Percentiles rank a stretch among this genome's conserved stretches.
Evolutionary conservation across 2,329 filamentous ascomycete species (phyloP).

Genomic region (Stemphylium lycopersici): DNA sequence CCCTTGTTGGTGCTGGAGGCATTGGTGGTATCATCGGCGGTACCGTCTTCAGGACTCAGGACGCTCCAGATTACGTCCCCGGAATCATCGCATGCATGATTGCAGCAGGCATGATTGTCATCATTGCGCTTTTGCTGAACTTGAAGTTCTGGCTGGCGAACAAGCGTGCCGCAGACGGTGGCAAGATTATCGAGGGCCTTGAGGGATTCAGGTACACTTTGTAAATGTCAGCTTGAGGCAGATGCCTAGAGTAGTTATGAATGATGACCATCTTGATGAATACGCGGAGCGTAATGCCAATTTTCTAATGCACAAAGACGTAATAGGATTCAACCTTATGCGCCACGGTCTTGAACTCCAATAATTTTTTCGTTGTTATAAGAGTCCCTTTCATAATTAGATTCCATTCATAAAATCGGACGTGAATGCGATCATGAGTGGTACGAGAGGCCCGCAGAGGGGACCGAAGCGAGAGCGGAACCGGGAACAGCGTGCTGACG

Average conservation of each 20-base stretch:
- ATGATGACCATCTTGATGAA: not conserved
- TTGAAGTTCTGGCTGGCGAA: constrained; percentile 47
- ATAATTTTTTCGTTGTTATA: too few relatives aligned
- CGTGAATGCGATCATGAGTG: too few relatives aligned
- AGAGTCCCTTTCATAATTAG: too few relatives aligned
- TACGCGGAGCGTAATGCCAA: too few relatives aligned
- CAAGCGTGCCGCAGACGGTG: constrained; percentile 46
- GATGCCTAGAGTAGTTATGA: not conserved
- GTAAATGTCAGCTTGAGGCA: constrained; percentile 3
- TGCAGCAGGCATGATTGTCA: constrained; percentile 42
- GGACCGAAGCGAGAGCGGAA: too few relatives aligned
- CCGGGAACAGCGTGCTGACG: too few relatives aligned
- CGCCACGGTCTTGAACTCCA: too few relatives aligned
- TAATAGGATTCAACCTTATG: too few relatives aligned
- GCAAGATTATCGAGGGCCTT: constrained; percentile 48
- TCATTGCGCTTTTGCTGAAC: constrained; percentile 39
- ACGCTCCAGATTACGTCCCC: constrained; percentile 44
- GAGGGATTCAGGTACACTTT: constrained; percentile 42
- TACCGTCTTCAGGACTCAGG: constrained; percentile 67
- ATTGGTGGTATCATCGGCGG: constrained; percentile 80
- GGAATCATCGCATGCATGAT: constrained; percentile 49
- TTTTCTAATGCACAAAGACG: too few relatives aligned
- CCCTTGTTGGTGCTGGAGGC: constrained; percentile 75
- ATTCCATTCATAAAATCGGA: too few relatives aligned
- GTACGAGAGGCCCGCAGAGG: too few relatives aligned